Conservation (phyloP, 352 stramenopile species). For the Bremia lactucae region DNA sequence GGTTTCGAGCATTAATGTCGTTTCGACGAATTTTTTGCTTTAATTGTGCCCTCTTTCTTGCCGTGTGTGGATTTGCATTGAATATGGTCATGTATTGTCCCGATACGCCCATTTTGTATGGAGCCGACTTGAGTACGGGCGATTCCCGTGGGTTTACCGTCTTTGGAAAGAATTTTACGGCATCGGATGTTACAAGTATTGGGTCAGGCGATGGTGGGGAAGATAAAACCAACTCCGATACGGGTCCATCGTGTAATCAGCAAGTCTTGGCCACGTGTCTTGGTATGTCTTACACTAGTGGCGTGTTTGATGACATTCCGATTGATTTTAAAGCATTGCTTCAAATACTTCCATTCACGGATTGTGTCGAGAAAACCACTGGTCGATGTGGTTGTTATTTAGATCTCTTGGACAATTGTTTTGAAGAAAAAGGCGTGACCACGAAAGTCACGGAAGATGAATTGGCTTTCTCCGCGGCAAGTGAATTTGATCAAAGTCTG, state of each 20-base stretch:
- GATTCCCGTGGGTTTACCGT: slow-evolving; percentile 22
- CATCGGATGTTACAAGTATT: slow-evolving; percentile 14
- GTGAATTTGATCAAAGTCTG: slow-evolving; percentile 45
- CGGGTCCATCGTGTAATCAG: slow-evolving; percentile 35
- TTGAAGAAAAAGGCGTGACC: slow-evolving; percentile 26
- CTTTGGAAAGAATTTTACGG: slow-evolving; percentile 47
- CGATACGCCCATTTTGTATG: slow-evolving; percentile 70
- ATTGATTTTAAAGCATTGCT: slow-evolving; percentile 59
- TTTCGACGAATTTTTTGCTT: slow-evolving; percentile 80
- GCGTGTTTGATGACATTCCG: slow-evolving; percentile 42
- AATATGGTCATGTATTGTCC: slow-evolving; percentile 71
- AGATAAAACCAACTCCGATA: slow-evolving; percentile 13
- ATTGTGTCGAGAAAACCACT: slow-evolving; percentile 27
- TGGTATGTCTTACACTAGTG: slow-evolving; percentile 34
- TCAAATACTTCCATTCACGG: slow-evolving; percentile 34
- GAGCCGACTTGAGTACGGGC: slow-evolving; percentile 31
- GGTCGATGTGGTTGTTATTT: slow-evolving; percentile 39
- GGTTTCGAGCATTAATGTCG: slow-evolving; percentile 57
- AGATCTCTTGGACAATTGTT: slow-evolving; percentile 33
- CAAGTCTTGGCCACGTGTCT: slow-evolving; percentile 62
- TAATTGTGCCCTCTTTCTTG: slow-evolving; percentile 64
- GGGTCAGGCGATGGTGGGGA: slow-evolving; percentile 20
- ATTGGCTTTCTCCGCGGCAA: slow-evolving; percentile 10
- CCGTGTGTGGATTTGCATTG: slow-evolving; percentile 49
- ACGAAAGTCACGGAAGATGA: slow-evolving; percentile 24